Conservation (phyloP, 139 green algal species). For the Chlorella sp. region DNA sequence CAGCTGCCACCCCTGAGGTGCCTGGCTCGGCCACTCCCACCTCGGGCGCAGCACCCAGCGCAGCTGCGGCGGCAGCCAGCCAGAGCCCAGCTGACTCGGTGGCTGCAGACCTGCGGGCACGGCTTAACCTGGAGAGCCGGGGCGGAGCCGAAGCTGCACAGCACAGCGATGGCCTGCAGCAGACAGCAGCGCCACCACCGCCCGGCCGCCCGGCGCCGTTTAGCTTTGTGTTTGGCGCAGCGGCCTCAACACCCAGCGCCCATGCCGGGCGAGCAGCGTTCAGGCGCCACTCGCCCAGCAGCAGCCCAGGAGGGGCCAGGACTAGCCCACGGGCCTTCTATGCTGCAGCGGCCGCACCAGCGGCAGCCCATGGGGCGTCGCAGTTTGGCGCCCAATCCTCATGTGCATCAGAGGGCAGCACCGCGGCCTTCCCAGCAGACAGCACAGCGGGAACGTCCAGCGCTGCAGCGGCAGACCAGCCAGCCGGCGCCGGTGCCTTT, state of each 20-base stretch:
- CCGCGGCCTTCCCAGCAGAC: not conserved
- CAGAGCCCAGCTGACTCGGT: not conserved
- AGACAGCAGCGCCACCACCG: not conserved
- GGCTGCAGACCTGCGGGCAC: constrained; percentile 6
- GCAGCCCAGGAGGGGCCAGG: not conserved
- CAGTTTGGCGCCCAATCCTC: not conserved
- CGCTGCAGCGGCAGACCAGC: not conserved
- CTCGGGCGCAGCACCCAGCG: not conserved
- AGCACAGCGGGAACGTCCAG: no score
- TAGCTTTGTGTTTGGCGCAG: constrained; percentile 17
- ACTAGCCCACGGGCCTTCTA: not conserved
- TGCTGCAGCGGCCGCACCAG: not conserved
- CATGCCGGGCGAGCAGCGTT: not conserved
- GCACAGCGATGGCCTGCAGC: not conserved
- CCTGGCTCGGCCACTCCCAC: constrained; percentile 6
- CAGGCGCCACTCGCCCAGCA: not conserved
- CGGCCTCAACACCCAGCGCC: not conserved
- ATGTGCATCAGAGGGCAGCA: not conserved
- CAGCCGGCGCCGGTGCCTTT: not conserved
- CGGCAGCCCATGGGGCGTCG: not conserved
- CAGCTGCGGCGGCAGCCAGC: not conserved
- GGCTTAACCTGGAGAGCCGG: not conserved
- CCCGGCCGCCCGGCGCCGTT: not conserved
- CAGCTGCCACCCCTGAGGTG: not conserved
- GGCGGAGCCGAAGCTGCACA: not conserved